Base-by-base conservation (phyloP, 768 basidiomycete species). In the Psilocybe cubensis region DNA sequence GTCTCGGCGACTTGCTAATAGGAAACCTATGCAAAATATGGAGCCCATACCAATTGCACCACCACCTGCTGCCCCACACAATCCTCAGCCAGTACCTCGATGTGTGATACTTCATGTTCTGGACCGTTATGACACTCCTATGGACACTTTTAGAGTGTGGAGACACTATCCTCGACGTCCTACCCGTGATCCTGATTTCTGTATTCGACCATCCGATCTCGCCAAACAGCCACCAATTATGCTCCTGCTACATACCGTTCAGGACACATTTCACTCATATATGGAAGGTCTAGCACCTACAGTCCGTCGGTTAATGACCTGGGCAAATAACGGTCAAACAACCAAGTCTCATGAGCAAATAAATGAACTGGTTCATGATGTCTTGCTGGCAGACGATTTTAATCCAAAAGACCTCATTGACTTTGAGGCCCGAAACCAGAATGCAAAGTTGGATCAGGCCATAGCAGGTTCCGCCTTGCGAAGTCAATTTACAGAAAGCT, bases 141-240 rank as follows among this genome's bases (percentile, higher is more conserved):
- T 54, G n/a, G 66, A 72, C 45, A 11, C 41, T 6, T 70, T 70
- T 63, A 63, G 69, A 5, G 47, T 71, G 2, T 61, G 51, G 35
- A n/a, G 72, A 7, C 59, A 65, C 11, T 73, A 70, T 50, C 62
- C 56, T 4, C 54, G 56, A 18, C 58, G 65, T 3, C 72, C 68
- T 2, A 66, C 66, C 8, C 54, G 44, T 43, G 71, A 73, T 49
- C 71, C 71, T 4, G 68, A 73, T 51, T 28, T 33, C 4, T 57
- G 29, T 21, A 42, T 63, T 18, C 24, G 47, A n/a, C 47, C 56
- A 7, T 27, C 54, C 24, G 57, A 64, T 35, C 49, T 64, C 33
- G 45, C 49, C 20, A 2, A 23, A 21, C 24, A n/a, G 14, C 25
- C 24, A 12, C 24, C 5, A 48, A 24, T 12, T n/a, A 27, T 12